phyloP scores from a whole-genome alignment of 495 filamentous ascomycete species.

The Hyaloscypha bicolor region DNA sequence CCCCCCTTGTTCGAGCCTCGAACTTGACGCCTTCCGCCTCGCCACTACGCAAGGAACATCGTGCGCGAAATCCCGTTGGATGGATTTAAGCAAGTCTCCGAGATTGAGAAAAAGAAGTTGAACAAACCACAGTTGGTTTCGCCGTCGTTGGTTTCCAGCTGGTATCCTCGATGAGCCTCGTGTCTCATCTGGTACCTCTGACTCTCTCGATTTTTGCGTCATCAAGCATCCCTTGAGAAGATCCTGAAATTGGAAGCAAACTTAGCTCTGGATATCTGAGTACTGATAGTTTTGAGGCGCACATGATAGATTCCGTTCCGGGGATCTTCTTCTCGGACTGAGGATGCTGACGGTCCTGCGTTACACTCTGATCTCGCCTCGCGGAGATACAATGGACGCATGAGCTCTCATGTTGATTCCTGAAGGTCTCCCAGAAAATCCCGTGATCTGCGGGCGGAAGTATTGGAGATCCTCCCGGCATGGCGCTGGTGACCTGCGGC shows the following conservation, averaged over 20 bases:
- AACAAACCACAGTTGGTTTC: constrained; percentile 2
- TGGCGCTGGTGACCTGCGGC: constrained; percentile 24
- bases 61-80: constrained; percentile 16
- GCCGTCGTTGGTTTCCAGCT: constrained; percentile 13
- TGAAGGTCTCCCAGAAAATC: neutral
- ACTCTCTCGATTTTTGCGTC: constrained; percentile 7
- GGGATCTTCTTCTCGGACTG: neutral
- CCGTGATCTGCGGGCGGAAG: constrained; percentile 19
- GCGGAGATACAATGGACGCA: neutral
- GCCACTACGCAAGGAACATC: constrained; percentile 28
- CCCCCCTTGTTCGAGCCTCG: constrained; percentile 19
- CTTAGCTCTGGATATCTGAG: neutral
- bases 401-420: neutral
- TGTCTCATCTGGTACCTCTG: constrained; percentile 22
- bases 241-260: constrained; percentile 1
- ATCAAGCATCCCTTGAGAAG: constrained; percentile 4
- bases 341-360: neutral
- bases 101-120: neutral
- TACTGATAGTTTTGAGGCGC: neutral
- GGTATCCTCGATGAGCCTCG: constrained; percentile 1
- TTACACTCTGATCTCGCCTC: neutral
- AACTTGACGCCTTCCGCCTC: constrained; percentile 18
- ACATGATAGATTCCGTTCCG: neutral
- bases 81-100: constrained; percentile 5
- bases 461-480: constrained; percentile 19